phyloP scores from a whole-genome alignment of 2,329 filamentous ascomycete species.

The Epichloe gansuensis region DNA sequence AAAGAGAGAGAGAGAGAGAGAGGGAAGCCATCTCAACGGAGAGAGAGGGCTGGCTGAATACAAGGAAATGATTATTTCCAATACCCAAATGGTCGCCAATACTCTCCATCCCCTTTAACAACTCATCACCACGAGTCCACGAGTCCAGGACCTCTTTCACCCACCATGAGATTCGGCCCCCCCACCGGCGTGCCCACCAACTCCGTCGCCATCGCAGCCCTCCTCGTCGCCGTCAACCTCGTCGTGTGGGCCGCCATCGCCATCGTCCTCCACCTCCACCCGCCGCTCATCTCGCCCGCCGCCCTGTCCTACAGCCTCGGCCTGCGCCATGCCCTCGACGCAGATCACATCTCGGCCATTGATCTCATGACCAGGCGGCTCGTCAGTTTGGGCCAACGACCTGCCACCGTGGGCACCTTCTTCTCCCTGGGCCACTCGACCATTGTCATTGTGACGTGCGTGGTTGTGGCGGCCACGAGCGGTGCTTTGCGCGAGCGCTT shows the following conservation, averaged over 20 bases:
- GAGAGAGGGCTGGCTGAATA: too few relatives aligned
- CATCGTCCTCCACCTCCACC: constrained; percentile 39
- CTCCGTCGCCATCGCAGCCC: constrained; percentile 34
- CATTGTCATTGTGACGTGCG: constrained; percentile 78
- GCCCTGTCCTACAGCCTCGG: constrained; percentile 81
- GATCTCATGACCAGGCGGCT: constrained; percentile 89
- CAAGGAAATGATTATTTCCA: too few relatives aligned
- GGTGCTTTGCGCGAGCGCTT: constrained; percentile 73
- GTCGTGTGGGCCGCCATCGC: constrained; percentile 41
- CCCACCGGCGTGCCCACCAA: constrained; percentile 3
- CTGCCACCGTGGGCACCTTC: constrained; percentile 86
- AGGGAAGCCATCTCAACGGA: too few relatives aligned
- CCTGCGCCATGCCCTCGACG: constrained; percentile 87
- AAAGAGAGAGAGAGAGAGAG: too few relatives aligned
- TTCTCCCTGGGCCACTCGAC: constrained; percentile 92
- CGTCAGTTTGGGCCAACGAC: constrained; percentile 70
- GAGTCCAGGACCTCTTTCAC: neutral
- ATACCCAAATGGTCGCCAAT: neutral
- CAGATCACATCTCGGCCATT: constrained; percentile 80
- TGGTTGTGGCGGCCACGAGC: constrained; percentile 83
- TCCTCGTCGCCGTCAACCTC: constrained; percentile 38
- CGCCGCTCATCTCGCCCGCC: constrained; percentile 61
- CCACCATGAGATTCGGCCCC: neutral
- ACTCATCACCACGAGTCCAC: neutral
- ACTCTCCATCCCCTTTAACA: neutral